Conservation (phyloP, 1,284 basidiomycete genomes). For the Jaminaea rosea region DNA sequence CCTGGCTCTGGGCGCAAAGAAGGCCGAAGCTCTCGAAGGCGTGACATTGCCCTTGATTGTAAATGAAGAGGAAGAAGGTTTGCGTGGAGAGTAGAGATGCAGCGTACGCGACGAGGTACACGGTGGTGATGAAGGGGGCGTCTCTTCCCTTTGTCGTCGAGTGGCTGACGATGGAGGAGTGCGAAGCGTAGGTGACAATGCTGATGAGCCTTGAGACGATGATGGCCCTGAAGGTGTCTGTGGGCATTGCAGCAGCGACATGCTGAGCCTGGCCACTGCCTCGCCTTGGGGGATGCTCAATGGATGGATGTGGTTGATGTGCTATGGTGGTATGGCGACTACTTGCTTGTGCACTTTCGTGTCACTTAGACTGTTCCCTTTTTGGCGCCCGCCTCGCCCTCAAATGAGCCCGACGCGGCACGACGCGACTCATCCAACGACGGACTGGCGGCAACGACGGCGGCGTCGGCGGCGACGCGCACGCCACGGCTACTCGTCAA, state of each 20-base stretch:
- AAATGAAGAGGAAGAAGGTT: neutral
- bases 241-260: slow-evolving; percentile 5
- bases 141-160: neutral
- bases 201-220: neutral
- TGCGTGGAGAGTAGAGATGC: neutral
- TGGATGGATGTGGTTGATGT: too few species aligned
- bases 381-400: too few species aligned
- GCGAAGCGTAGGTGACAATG: neutral
- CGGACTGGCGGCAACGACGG: too few species aligned
- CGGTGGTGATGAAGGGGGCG: neutral
- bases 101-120: neutral
- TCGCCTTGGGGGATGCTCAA: too few species aligned
- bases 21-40: slow-evolving; percentile 19
- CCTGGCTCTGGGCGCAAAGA: slow-evolving; percentile 3
- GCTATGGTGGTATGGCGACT: too few species aligned
- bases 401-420: too few species aligned
- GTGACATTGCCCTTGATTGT: slow-evolving; percentile 31
- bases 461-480: too few species aligned
- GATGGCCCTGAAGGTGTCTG: neutral
- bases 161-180: neutral
- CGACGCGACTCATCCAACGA: too few species aligned
- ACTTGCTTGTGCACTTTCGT: too few species aligned
- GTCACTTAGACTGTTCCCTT: too few species aligned
- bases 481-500: too few species aligned
- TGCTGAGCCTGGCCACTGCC: too few species aligned